Evolutionary conservation across 2,329 filamentous ascomycete genomes (phyloP).

Genomic region (Diplodia seriata): DNA sequence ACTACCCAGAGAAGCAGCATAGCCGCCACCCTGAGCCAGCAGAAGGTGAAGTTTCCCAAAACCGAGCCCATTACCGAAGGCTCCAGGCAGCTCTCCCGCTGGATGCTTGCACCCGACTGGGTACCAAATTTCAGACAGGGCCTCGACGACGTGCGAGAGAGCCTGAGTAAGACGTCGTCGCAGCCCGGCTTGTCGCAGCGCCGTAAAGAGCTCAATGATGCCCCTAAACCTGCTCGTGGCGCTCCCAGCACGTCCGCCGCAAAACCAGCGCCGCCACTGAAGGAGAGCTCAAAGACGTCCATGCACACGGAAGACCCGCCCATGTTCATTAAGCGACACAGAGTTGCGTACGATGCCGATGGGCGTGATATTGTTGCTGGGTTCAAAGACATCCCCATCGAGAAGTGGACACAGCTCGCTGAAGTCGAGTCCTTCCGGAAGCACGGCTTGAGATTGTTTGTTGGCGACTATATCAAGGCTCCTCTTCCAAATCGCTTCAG

Average conservation of each 20-base stretch:
- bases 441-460: neutral
- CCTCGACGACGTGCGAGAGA: neutral
- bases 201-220: constrained; percentile 10
- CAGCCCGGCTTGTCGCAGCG: neutral
- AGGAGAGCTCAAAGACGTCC: neutral
- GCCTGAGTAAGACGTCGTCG: neutral
- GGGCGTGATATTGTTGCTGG: constrained; percentile 26
- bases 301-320: neutral
- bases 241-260: neutral
- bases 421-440: neutral
- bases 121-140: neutral
- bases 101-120: constrained; percentile 6
- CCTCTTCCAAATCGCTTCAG: constrained; percentile 27
- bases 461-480: constrained; percentile 21
- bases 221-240: neutral
- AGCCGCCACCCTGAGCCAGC: constrained; percentile 24
- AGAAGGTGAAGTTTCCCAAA: constrained; percentile 22
- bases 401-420: constrained; percentile 18
- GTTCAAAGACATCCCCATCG: constrained; percentile 5
- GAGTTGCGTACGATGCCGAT: constrained; percentile 19
- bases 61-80: constrained; percentile 12
- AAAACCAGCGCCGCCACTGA: neutral
- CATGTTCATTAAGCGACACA: constrained; percentile 25
- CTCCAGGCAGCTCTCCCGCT: constrained; percentile 17
- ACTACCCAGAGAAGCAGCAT: constrained; percentile 25